A percentile compares a stretch with the other conserved stretches of the same genome.
Conservation (phyloP, 1,139 yeast species). For the Blastobotrys arbuscula region DNA sequence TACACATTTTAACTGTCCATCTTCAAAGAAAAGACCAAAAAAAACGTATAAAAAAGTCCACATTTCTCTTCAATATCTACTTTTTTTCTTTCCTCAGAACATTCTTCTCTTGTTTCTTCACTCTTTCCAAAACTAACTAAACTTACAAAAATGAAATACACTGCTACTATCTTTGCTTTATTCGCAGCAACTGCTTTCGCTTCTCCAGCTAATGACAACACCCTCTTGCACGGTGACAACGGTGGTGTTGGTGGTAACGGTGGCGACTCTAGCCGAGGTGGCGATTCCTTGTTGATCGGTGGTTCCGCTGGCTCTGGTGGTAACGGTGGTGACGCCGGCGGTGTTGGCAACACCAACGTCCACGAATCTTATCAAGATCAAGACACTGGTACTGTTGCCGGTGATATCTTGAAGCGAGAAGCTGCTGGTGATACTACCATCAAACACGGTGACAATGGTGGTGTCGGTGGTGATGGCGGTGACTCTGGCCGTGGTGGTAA, state of each 20-base stretch:
- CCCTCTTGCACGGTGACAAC: conserved; percentile 1
- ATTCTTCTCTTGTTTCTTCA: background rate
- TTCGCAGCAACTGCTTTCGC: background rate
- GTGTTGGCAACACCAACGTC: conserved; percentile 5
- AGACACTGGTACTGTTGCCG: background rate
- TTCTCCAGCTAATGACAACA: background rate
- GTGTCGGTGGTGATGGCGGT: conserved; percentile 6
- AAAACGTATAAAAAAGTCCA: background rate
- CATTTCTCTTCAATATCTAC: background rate
- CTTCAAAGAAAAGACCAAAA: background rate
- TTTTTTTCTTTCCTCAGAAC: background rate
- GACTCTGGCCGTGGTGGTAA: conserved; percentile 1
- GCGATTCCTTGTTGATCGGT: conserved; percentile 1
- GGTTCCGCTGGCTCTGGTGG: conserved; percentile 4
- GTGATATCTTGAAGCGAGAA: conserved; percentile 1
- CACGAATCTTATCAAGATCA: background rate
- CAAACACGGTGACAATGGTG: conserved; percentile 6
- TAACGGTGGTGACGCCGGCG: conserved; percentile 5
- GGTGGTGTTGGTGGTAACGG: conserved; percentile 8
- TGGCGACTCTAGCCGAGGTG: conserved; percentile 4
- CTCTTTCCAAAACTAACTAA: background rate
- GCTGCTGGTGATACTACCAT: background rate
- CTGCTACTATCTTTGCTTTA: background rate
- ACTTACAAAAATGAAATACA: conserved; percentile 1
- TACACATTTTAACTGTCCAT: too few species aligned